These are phyloP conservation scores for Artemisia tridentata DNA, from an alignment of 129 eudicot species.

Conservation along the genomic window DNA sequence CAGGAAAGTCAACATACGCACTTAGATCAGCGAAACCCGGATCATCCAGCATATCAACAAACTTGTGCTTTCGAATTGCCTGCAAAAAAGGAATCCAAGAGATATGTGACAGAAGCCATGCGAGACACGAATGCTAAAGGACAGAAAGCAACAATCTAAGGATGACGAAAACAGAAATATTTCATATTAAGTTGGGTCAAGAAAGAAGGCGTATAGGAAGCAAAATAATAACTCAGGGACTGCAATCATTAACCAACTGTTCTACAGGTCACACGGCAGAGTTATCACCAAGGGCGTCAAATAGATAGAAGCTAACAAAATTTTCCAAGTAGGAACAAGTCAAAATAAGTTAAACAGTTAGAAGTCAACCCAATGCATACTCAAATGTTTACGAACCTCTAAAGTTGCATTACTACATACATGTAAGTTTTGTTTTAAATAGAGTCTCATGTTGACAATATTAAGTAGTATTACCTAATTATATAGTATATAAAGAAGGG, in stretches of 20 bases:
- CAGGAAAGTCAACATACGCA: slow-evolving; percentile 87
- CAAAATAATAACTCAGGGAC: background rate
- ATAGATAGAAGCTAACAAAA: too few species aligned
- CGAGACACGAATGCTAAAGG: background rate
- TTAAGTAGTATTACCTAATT: background rate
- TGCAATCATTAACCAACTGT: background rate
- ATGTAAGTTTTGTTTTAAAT: background rate
- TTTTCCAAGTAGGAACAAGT: background rate
- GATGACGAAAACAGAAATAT: background rate
- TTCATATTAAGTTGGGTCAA: background rate
- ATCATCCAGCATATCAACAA: slow-evolving; percentile 80
- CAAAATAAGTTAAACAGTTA: background rate
- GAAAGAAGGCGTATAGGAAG: background rate
- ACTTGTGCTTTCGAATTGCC: slow-evolving; percentile 96
- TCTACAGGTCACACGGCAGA: background rate
- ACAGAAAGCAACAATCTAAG: background rate
- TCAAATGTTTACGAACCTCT: background rate
- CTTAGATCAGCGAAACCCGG: slow-evolving; percentile 98
- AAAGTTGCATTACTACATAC: background rate
- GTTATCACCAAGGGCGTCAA: too few species aligned
- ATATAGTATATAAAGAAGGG: background rate
- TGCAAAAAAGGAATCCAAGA: slow-evolving; percentile 29
- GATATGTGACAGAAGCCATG: background rate
- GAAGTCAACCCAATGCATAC: background rate
- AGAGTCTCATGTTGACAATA: background rate